A percentile compares a stretch with the other conserved stretches of the same genome.
phyloP scores from a whole-genome alignment of 202 grass and related monocot species.

The Brachypodium distachyon region DNA sequence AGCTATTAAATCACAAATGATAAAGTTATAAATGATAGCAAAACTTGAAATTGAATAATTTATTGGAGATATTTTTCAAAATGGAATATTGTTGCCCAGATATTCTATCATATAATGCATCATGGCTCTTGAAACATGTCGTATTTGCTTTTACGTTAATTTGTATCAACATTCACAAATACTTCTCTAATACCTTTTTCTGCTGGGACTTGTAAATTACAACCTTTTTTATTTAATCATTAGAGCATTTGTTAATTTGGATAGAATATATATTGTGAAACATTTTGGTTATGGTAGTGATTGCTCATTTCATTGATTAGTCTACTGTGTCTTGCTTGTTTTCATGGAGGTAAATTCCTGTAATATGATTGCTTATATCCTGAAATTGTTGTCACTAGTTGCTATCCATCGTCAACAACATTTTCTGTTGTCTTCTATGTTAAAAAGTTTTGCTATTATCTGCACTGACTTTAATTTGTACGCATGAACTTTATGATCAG shows the following conservation, averaged over 20 bases:
- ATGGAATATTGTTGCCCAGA: background rate
- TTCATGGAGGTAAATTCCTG: background rate
- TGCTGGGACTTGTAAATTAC: background rate
- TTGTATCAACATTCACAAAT: background rate
- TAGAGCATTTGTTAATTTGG: background rate
- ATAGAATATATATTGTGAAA: background rate
- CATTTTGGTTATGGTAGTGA: background rate
- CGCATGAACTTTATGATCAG: background rate
- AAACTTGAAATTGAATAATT: background rate
- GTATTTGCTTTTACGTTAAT: background rate
- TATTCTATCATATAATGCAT: background rate
- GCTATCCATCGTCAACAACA: background rate
- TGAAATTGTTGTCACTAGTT: background rate
- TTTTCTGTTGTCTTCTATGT: background rate
- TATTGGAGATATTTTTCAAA: background rate
- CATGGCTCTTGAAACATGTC: background rate
- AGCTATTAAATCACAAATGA: background rate
- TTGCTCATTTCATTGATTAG: background rate
- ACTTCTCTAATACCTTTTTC: background rate
- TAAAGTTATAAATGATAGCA: background rate
- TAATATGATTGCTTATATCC: background rate
- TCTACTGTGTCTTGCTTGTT: background rate
- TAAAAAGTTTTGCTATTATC: background rate
- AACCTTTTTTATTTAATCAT: background rate
- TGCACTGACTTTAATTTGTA: background rate